phyloP scores from a whole-genome alignment of 371 early-diverging fungal species.

The Apophysomyces sp. region DNA sequence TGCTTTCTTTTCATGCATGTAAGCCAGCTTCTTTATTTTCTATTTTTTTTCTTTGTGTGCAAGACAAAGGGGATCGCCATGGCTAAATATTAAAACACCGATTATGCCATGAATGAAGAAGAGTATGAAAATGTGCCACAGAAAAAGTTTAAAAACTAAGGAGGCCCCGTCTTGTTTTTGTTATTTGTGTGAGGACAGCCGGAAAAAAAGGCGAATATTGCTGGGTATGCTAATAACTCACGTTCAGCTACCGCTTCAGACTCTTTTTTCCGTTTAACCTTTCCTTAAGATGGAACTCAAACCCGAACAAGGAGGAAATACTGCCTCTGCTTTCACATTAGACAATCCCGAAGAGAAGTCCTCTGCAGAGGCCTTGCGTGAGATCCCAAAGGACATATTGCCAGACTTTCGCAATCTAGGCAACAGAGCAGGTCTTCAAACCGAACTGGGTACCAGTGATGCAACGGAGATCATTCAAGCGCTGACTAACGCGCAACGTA shows the following conservation, averaged over 20 bases:
- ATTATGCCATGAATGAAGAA: too few relatives aligned
- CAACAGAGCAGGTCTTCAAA: constrained; percentile 23
- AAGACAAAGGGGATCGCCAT: too few relatives aligned
- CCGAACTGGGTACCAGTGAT: constrained; percentile 39
- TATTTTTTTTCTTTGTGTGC: too few relatives aligned
- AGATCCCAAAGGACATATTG: constrained; percentile 17
- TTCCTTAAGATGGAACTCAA: background rate
- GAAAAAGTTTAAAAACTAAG: too few relatives aligned
- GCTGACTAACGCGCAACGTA: constrained; percentile 31
- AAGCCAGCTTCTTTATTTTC: too few relatives aligned
- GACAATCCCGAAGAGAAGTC: background rate
- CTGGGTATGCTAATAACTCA: background rate
- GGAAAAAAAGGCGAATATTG: too few relatives aligned
- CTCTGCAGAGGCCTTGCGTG: constrained; percentile 11
- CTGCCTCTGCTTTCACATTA: background rate
- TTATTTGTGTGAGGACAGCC: too few relatives aligned
- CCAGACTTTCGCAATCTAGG: constrained; percentile 22
- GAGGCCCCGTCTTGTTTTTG: too few relatives aligned
- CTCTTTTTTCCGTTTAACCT: background rate
- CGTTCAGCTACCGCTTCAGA: background rate
- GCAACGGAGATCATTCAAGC: constrained; percentile 24
- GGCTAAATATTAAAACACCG: too few relatives aligned
- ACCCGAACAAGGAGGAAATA: background rate
- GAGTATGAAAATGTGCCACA: too few relatives aligned
- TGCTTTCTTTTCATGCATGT: too few relatives aligned